Conservation (phyloP, 2,329 filamentous ascomycete genomes). For the Paraphoma sp. region DNA sequence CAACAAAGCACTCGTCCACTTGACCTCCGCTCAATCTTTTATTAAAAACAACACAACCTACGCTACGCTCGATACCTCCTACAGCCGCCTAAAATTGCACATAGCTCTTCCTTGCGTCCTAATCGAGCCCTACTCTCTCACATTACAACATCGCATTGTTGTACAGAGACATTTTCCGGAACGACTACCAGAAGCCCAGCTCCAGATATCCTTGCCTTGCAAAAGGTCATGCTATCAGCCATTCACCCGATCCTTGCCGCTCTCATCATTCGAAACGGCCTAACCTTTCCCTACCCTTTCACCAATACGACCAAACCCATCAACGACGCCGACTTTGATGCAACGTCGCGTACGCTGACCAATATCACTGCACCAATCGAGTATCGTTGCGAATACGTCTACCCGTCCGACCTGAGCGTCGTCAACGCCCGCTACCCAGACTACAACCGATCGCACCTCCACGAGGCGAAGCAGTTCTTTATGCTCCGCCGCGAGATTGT, state of each 20-base stretch:
- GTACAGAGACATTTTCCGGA: no score
- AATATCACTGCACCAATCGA: conserved; percentile 2
- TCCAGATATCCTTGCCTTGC: no score
- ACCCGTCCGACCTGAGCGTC: conserved; percentile 29
- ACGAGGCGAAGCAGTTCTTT: conserved; percentile 29
- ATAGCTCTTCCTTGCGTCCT: no score
- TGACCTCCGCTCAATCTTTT: no score
- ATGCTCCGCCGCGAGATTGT: conserved; percentile 34
- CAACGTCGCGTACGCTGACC: not conserved
- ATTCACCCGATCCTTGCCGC: conserved; percentile 4
- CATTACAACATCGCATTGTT: no score
- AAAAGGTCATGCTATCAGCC: not conserved
- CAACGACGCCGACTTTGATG: conserved; percentile 6
- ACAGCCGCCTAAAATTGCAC: no score
- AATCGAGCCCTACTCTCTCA: no score
- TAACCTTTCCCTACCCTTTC: conserved; percentile 17
- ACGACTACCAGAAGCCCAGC: no score
- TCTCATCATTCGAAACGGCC: conserved; percentile 8
- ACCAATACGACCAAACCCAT: conserved; percentile 11
- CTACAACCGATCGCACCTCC: conserved; percentile 23
- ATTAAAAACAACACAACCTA: no score
- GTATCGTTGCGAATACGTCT: conserved; percentile 26
- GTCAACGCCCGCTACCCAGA: conserved; percentile 38
- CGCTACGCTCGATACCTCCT: no score
- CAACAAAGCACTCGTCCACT: not conserved